Evolutionary conservation across 2,329 filamentous ascomycete genomes (phyloP).

Genomic region (Drechslerella stenobrocha): DNA sequence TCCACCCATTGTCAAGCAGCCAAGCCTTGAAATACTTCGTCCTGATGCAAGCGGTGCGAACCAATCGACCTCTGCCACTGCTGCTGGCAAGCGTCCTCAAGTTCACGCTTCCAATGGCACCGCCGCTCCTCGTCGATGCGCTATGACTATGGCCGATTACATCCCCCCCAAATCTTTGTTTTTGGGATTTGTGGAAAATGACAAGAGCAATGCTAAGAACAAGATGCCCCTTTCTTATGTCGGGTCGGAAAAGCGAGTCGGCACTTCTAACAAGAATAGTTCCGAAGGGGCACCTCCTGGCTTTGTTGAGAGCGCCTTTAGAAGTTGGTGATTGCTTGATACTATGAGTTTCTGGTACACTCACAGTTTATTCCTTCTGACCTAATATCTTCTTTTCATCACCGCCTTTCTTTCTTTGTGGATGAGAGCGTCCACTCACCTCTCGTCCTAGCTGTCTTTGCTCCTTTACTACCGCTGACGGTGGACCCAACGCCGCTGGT

Average conservation of each 20-base stretch:
- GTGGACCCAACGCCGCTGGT: too few species aligned
- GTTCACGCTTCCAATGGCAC: slow-evolving; percentile 1
- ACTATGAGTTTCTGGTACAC: neutral
- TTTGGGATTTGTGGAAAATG: neutral
- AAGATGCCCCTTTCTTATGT: too few species aligned
- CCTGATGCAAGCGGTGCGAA: neutral
- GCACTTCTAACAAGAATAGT: neutral
- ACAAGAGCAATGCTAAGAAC: neutral
- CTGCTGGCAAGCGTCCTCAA: neutral
- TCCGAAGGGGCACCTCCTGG: neutral
- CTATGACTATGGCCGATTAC: neutral
- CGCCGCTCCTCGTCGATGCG: neutral
- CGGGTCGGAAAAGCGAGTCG: neutral
- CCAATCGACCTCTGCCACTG: too few species aligned
- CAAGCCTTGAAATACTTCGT: slow-evolving; percentile 7
- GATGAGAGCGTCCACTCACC: too few species aligned
- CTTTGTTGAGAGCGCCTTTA: neutral
- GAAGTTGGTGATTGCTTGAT: neutral
- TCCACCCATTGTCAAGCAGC: slow-evolving; percentile 13
- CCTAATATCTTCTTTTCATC: neutral
- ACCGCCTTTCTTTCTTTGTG: neutral
- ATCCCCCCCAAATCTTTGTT: slow-evolving; percentile 7
- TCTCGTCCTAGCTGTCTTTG: too few species aligned
- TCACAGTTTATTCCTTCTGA: neutral
- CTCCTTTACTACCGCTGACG: too few species aligned